A percentile compares a stretch with the other conserved stretches of the same genome.
Conservation (phyloP, 805 yeast genomes). For the Cyberlindnera mrakii region DNA sequence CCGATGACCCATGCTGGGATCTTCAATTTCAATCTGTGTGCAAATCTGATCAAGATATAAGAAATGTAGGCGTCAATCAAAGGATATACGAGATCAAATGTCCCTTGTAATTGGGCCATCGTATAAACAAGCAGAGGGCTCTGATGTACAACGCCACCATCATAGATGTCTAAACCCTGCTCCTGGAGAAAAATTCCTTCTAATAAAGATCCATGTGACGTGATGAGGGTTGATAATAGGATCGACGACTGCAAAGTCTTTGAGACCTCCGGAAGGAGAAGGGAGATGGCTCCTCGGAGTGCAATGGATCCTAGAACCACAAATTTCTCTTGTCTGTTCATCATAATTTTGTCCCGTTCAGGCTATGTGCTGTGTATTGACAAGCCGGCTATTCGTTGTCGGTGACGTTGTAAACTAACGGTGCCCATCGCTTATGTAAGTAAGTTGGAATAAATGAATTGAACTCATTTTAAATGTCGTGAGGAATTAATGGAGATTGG, state of each 20-base stretch:
- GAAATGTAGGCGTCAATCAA: conserved; percentile 55
- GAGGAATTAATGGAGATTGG: no score
- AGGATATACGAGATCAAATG: conserved; percentile 40
- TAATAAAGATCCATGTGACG: conserved; percentile 55
- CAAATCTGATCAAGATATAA: conserved; percentile 43
- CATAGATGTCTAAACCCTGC: conserved; percentile 59
- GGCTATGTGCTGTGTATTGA: no score
- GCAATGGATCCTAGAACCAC: conserved; percentile 12
- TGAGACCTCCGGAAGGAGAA: conserved; percentile 14
- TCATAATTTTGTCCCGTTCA: not conserved
- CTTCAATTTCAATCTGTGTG: conserved; percentile 26
- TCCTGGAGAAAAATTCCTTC: conserved; percentile 63
- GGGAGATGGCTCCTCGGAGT: conserved; percentile 14
- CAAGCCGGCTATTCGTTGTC: no score
- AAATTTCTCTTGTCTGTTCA: conserved; percentile 5
- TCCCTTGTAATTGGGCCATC: conserved; percentile 30
- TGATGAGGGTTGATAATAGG: conserved; percentile 66
- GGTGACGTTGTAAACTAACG: no score
- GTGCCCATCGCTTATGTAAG: no score
- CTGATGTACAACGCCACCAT: conserved; percentile 84
- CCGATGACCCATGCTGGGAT: conserved; percentile 42
- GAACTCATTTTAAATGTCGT: no score
- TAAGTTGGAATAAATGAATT: no score
- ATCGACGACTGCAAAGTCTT: conserved; percentile 31
- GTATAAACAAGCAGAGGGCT: conserved; percentile 65